Evolutionary conservation across 2,329 filamentous ascomycete species (phyloP), one percentile per base, ranked within the genome.

Genomic region (Diplodia intermedia): DNA sequence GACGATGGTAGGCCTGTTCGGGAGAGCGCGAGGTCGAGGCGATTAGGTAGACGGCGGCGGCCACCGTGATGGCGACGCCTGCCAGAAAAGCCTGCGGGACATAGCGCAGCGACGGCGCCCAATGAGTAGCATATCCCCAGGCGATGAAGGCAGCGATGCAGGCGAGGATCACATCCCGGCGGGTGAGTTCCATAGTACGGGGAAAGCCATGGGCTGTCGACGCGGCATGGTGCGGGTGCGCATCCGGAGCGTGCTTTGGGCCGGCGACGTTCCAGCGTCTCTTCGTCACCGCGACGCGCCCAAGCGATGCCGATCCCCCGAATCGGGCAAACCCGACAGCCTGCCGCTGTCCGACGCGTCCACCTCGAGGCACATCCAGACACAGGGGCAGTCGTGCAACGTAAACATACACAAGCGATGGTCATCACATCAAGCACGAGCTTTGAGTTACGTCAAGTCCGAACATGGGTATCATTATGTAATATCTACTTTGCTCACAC

Each of bases 91-190:
- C 92, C 80, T 97, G 91, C 74, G 91, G 92, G 52, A 92, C 85
- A 86, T 91, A 97, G 78, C 93, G 92, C 72, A 98, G 83, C 69
- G 89, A 82, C 36, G 94, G 93, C 74, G 93, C 84, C 89, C 91
- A 96, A 82, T 91, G 89, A 72, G 92, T 90, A 69, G 90, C 86
- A 78, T 94, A 90, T 70, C 92, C 91, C 94, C 94, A 98, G 77
- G 92, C 90, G 78, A 97, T 84, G 80, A 97, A 92, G 79, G 85
- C 86, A 79, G 86, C 88, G 78, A 90, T 79, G 79, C 85, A 86
- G 78, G 89, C 88, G 80, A 91, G 79, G 78, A 88, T 85, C 79
- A 89, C 85, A 86, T 93, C 86, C 77, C 78, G 77, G 85, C 87
- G 88, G 82, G 88, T 87, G 84, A 88, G 88, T 82, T 92, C 89